A percentile compares a stretch with the other conserved stretches of the same genome.
Evolutionary conservation across 1,139 yeast species (phyloP).

Genomic region (Entelexis sorbosivorans): DNA sequence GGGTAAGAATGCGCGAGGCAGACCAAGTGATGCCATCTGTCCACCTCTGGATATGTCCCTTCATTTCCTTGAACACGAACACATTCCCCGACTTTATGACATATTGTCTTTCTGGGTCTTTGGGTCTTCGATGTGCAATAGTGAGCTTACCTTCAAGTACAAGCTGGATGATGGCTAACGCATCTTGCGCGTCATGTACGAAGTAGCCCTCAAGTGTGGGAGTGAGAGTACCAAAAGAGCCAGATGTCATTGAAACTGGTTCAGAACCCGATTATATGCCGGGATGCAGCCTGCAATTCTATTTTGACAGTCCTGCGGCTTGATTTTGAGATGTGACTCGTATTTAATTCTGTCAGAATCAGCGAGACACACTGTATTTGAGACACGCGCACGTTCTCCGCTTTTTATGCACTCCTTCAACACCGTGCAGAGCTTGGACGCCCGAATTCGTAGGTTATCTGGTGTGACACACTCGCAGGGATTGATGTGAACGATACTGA

Average conservation of each 20-base stretch:
- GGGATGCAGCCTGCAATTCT: neutral
- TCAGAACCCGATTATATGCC: neutral
- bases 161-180: constrained; percentile 70
- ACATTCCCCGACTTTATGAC: constrained; percentile 69
- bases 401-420: too few relatives aligned
- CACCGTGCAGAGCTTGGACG: neutral
- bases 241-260: neutral
- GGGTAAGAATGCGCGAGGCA: constrained; percentile 74
- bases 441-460: neutral
- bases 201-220: constrained; percentile 56
- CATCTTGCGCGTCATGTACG: constrained; percentile 73
- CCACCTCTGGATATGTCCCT: constrained; percentile 82
- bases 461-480: neutral
- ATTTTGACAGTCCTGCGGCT: neutral
- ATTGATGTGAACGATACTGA: neutral
- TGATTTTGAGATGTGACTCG: neutral
- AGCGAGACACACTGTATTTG: neutral
- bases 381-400: neutral
- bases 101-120: constrained; percentile 58
- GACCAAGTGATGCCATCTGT: constrained; percentile 92
- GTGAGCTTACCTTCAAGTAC: constrained; percentile 51
- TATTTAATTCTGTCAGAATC: neutral
- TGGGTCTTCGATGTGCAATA: constrained; percentile 70
- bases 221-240: neutral
- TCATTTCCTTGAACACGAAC: constrained; percentile 74